A percentile compares a stretch with the other conserved stretches of the same genome.
Evolutionary conservation across 208 protist species (phyloP).

Genomic region (Leishmania tarentolae): DNA sequence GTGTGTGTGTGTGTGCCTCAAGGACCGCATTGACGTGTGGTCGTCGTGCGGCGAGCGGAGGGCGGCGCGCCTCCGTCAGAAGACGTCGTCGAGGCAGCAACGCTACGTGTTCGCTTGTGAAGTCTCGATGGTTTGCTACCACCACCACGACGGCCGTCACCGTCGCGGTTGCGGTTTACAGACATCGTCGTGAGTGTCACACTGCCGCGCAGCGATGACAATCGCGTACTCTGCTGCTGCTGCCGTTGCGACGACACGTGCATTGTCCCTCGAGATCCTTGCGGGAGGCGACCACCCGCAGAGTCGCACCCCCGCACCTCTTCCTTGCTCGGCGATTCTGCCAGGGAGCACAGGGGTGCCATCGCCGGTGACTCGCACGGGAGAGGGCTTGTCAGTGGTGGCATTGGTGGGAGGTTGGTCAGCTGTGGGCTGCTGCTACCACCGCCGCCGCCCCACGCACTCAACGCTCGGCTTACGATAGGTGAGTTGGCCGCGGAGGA

Average conservation of each 20-base stretch:
- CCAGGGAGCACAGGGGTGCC: not conserved
- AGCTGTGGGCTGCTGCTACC: constrained; percentile 1
- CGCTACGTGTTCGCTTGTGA: constrained; percentile 32
- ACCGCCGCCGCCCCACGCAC: not conserved
- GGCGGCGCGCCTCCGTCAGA: constrained; percentile 1
- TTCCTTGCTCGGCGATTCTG: not conserved
- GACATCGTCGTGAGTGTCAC: constrained; percentile 15
- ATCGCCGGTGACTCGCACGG: not conserved
- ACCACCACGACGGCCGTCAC: not conserved
- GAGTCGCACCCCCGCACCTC: not conserved
- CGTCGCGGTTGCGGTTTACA: constrained; percentile 13
- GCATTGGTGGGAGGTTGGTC: constrained; percentile 8
- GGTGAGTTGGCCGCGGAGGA: constrained; percentile 24
- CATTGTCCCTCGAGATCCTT: constrained; percentile 4
- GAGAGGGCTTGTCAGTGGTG: constrained; percentile 5
- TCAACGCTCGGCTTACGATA: not conserved
- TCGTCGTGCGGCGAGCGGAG: constrained; percentile 17
- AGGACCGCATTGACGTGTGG: constrained; percentile 4
- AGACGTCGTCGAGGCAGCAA: constrained; percentile 9
- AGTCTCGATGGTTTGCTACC: not conserved
- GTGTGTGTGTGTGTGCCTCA: not conserved
- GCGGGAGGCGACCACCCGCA: not conserved
- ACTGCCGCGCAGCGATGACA: constrained; percentile 27
- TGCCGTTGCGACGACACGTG: not conserved
- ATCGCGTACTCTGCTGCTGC: constrained; percentile 16